Conservation (phyloP, 2,329 filamentous ascomycete species). For the Nemania sp. region DNA sequence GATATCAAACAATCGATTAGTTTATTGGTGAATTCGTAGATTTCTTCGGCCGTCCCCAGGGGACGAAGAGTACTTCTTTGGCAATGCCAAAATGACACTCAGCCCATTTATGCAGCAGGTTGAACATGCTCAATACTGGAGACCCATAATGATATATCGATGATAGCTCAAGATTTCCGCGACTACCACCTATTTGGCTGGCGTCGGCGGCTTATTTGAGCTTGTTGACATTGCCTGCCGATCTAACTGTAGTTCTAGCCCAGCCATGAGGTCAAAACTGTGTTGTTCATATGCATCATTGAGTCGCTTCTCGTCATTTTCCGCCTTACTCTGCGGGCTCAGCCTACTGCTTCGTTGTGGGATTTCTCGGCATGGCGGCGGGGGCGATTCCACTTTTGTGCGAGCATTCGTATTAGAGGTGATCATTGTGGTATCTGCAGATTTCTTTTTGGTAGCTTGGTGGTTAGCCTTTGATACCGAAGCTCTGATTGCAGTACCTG, state of each 20-base stretch:
- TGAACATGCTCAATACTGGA: too few relatives aligned
- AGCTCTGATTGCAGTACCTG: neutral
- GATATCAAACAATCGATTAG: too few relatives aligned
- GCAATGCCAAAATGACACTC: slow-evolving; percentile 72
- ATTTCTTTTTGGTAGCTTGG: neutral
- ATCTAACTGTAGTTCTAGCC: slow-evolving; percentile 33
- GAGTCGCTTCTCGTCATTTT: too few relatives aligned
- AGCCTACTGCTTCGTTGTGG: too few relatives aligned
- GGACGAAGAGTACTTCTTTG: slow-evolving; percentile 99
- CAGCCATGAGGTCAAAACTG: slow-evolving; percentile 35
- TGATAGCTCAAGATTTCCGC: too few relatives aligned
- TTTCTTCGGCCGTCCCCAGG: too few relatives aligned
- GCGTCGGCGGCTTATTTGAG: neutral
- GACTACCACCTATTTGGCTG: neutral
- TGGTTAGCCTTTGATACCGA: neutral
- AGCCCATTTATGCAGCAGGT: slow-evolving; percentile 87
- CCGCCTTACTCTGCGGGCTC: too few relatives aligned
- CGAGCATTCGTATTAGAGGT: neutral
- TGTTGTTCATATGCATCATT: slow-evolving; percentile 25
- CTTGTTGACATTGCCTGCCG: slow-evolving; percentile 23
- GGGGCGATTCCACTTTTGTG: neutral
- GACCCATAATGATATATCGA: too few relatives aligned
- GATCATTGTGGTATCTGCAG: neutral
- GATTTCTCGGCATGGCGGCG: too few relatives aligned
- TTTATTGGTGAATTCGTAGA: too few relatives aligned